Conservation (phyloP, 805 yeast species). For the Maudiozyma bulderi region DNA sequence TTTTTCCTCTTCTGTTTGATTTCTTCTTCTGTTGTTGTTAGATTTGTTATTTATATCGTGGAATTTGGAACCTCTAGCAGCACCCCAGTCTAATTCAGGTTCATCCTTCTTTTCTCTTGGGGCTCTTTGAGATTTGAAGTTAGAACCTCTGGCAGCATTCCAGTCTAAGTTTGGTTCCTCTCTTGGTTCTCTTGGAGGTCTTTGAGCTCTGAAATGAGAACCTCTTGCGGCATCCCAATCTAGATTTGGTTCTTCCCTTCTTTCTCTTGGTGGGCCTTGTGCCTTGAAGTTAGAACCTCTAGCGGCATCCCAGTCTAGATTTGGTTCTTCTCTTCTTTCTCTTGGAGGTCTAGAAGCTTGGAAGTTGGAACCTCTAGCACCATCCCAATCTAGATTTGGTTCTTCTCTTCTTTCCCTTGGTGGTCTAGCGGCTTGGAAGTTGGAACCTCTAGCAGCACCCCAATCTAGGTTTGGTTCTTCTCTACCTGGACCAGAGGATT, state of each 20-base stretch:
- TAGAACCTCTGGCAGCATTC: slow-evolving; percentile 42
- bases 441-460: slow-evolving; percentile 43
- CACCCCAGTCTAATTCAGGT: slow-evolving; percentile 41
- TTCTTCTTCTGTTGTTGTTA: slow-evolving; percentile 6
- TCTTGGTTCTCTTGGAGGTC: slow-evolving; percentile 28
- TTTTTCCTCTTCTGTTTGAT: slow-evolving; percentile 10
- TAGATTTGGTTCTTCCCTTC: slow-evolving; percentile 35
- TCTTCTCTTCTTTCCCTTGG: slow-evolving; percentile 31
- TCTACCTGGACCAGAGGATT: slow-evolving; percentile 25
- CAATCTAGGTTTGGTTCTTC: slow-evolving; percentile 39
- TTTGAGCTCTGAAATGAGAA: slow-evolving; percentile 26
- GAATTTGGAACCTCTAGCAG: slow-evolving; percentile 26
- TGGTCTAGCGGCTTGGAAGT: slow-evolving; percentile 26
- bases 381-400: slow-evolving; percentile 28
- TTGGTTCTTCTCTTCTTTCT: slow-evolving; percentile 30
- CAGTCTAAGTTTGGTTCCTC: slow-evolving; percentile 39
- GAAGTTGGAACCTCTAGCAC: slow-evolving; percentile 30
- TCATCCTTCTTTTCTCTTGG: slow-evolving; percentile 28
- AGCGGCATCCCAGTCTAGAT: slow-evolving; percentile 26
- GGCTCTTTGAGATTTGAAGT: slow-evolving; percentile 25
- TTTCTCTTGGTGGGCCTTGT: slow-evolving; percentile 26
- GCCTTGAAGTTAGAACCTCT: slow-evolving; percentile 31
- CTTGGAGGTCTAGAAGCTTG: slow-evolving; percentile 25
- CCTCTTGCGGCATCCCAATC: slow-evolving; percentile 47
- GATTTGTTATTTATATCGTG: slow-evolving; percentile 14